These are phyloP conservation scores for Cercospora sesami DNA, from an alignment of 2,329 filamentous ascomycete species.

Conservation along the genomic window DNA sequence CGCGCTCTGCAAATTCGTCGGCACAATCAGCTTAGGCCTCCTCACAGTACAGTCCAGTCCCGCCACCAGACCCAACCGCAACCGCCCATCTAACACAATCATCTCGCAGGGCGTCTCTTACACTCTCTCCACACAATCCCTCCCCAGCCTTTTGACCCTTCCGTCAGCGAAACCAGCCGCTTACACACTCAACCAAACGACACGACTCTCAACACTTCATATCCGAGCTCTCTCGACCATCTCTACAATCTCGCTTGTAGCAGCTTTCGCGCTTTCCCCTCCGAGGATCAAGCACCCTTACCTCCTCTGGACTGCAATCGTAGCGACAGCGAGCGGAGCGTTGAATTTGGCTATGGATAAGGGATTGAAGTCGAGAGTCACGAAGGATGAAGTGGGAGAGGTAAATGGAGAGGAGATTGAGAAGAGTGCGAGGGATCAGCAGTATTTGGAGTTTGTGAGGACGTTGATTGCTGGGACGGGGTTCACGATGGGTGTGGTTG, in stretches of 20 bases:
- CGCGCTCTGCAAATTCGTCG: constrained; percentile 85
- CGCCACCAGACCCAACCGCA: not conserved
- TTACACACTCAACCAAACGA: constrained; percentile 60
- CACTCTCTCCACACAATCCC: constrained; percentile 72
- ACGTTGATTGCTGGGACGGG: constrained; percentile 45
- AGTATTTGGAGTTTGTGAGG: constrained; percentile 46
- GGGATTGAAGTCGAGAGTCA: constrained; percentile 28
- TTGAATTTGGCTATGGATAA: constrained; percentile 41
- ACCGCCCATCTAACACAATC: constrained; percentile 5
- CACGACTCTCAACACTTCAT: constrained; percentile 66
- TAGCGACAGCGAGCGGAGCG: constrained; percentile 54
- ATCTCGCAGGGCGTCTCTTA: constrained; percentile 76
- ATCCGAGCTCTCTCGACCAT: constrained; percentile 67
- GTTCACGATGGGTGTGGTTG: constrained; percentile 51
- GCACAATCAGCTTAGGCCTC: constrained; percentile 83
- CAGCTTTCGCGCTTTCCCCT: constrained; percentile 77
- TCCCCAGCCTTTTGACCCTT: constrained; percentile 78
- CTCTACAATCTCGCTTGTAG: constrained; percentile 69
- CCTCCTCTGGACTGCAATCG: constrained; percentile 77
- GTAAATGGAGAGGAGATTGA: constrained; percentile 55
- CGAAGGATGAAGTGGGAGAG: constrained; percentile 38
- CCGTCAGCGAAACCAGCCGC: constrained; percentile 71
- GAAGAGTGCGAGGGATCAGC: constrained; percentile 46
- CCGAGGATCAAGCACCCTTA: constrained; percentile 79
- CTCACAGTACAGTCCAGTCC: constrained; percentile 33